phyloP scores from a whole-genome alignment of 2,329 filamentous ascomycete genomes.

The Trichoderma koningiopsis region DNA sequence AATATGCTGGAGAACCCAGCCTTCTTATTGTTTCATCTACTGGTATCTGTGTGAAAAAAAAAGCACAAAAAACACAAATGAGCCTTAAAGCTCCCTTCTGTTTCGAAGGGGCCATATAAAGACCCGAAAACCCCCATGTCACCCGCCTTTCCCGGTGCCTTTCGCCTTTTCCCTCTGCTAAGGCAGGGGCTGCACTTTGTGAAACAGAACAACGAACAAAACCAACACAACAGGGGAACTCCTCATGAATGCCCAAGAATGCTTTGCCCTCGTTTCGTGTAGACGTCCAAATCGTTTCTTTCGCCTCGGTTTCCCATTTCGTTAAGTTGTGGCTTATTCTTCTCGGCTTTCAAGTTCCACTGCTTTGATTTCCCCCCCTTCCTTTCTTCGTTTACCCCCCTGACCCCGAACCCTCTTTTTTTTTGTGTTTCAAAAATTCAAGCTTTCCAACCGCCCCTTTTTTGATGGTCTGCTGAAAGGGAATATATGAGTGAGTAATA shows the following conservation, averaged over 20 bases:
- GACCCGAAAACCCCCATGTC: slow-evolving; percentile 8
- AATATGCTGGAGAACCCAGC: slow-evolving; percentile 16
- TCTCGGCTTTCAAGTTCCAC: background rate
- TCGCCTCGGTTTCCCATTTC: background rate
- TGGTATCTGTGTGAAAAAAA: slow-evolving; percentile 31
- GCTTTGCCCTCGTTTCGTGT: background rate
- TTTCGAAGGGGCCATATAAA: background rate
- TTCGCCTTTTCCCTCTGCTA: background rate
- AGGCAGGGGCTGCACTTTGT: background rate
- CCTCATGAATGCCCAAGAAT: background rate
- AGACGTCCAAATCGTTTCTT: slow-evolving; percentile 8
- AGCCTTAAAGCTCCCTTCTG: background rate
- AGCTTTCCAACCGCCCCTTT: slow-evolving; percentile 13
- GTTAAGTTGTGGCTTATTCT: background rate
- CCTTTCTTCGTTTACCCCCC: background rate
- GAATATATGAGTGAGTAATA: background rate
- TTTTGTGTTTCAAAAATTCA: background rate
- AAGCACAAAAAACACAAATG: slow-evolving; percentile 1
- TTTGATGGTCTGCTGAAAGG: slow-evolving; percentile 9
- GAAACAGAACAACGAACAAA: background rate
- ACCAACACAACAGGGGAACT: background rate
- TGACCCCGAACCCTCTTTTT: background rate
- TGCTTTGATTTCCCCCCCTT: background rate
- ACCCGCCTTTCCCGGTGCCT: background rate
- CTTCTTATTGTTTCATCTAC: slow-evolving; percentile 33